Evolutionary conservation across 352 stramenopile species (phyloP), one percentile per base, ranked within the genome.

Genomic region (Salisapilia sapeloensis): DNA sequence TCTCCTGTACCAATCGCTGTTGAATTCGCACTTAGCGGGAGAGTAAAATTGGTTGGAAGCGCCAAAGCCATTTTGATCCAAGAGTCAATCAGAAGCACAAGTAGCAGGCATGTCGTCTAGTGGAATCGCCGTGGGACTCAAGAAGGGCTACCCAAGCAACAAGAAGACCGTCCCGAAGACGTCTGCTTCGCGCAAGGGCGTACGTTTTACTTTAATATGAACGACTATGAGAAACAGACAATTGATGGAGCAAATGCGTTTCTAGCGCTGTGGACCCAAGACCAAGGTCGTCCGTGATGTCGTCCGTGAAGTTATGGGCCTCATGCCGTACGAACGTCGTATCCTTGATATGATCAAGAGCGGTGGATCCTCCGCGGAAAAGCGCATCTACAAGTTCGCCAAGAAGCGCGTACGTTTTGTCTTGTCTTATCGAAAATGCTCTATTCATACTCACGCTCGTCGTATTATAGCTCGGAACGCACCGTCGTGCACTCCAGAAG

Each of bases 301-400:
- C 55, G 79, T 97, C 36, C 85, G 91, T 53, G 95, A 99, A 61
- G 94, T 99, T 43, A 91, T 93, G 23, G 95, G 95, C 44, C 62
- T 99, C 27, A 93, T 96, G 65, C 95, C 95, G 28, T 99, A 99
- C 64, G 95, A 99, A 70, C 97, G 97, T 61, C 79, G 95, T 53
- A 97, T 98, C 53, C 82, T 99, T 48, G 95, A 99, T 86, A 97
- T 99, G 90, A 97, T 99, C 83, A 99, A 98, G 87, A 96, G 85
- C 44, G 89, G 90, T 47, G 92, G 92, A 55, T 94, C 79, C 51
- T 92, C 83, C 46, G 89, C 90, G 29, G 93, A 98, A 50, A 98
- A 98, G 86, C 85, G 93, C 57, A 92, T 98, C 66, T 98, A 98
- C 90, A 98, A 98, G 81, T 97, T 96, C 64, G 93, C 92, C 56